Conservation (phyloP, 495 filamentous ascomycete genomes). For the Neurospora sublineolata region DNA sequence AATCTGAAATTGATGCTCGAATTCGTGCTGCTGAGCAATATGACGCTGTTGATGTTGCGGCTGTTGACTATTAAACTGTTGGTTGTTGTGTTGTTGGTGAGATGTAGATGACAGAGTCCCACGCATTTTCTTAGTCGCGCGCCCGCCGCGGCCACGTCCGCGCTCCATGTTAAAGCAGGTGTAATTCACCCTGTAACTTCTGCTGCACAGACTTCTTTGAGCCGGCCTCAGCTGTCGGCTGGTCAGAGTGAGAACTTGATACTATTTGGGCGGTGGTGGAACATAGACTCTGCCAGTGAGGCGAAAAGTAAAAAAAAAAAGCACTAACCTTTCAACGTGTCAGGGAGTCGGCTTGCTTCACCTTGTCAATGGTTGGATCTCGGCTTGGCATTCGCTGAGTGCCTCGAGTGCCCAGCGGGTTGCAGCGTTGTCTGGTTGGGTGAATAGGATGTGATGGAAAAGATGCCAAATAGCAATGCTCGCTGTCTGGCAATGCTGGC, state of each 20-base stretch:
- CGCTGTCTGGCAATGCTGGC: background rate
- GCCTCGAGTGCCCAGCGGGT: background rate
- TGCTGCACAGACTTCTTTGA: background rate
- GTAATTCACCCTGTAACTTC: slow-evolving; percentile 11
- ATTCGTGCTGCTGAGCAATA: background rate
- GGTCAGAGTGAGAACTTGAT: background rate
- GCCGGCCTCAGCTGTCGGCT: background rate
- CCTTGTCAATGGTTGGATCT: slow-evolving; percentile 3
- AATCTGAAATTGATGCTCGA: background rate
- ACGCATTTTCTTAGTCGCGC: slow-evolving; percentile 21
- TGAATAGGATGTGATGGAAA: background rate
- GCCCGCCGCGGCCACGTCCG: slow-evolving; percentile 20
- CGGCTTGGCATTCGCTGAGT: background rate
- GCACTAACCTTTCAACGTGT: slow-evolving; percentile 25
- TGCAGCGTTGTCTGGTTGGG: background rate
- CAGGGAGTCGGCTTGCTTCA: slow-evolving; percentile 14
- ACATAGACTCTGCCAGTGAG: slow-evolving; percentile 8
- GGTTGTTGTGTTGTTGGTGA: slow-evolving; percentile 2
- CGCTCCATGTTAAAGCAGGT: slow-evolving; percentile 17
- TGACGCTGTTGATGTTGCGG: slow-evolving; percentile 2
- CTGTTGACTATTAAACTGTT: background rate
- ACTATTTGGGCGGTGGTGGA: background rate
- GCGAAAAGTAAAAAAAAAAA: slow-evolving; percentile 21
- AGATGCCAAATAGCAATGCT: background rate
- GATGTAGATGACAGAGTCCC: slow-evolving; percentile 10